Base-by-base conservation (phyloP, 768 basidiomycete genomes). In the Postia placenta region DNA sequence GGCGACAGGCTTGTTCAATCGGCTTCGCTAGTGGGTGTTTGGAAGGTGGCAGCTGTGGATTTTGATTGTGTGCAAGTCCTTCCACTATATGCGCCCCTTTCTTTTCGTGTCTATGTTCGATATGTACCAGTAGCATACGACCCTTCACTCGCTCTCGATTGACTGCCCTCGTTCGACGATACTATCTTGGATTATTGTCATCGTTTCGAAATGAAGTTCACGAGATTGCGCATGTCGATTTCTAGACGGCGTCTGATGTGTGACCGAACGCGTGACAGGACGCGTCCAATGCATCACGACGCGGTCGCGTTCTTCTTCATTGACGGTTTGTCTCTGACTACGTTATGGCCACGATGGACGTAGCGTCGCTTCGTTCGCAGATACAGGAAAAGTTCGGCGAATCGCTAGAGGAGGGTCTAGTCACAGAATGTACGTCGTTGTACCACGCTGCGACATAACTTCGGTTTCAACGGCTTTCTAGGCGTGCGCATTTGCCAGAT, bases 401-500 rank as follows among this genome's bases (percentile, higher is more conserved):
- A 2, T 17, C 39, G 4, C 36, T 58, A n/a, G 54, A 53, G 0
- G 58, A 56, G 3, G 42, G 44, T 2, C 46, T 59, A 11, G 19
- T 55, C 7, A 42, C 69, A 47, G 79, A 83, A 74, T 82, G 81
- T 82, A 45, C 44, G 63, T 64, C 54, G 45, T 51, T 24, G 38
- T 45, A 24, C 41, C 38, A 11, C 11, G 30, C 23, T 14, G 19
- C 19, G n/a, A 14, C 15, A 30, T 26, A 12, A 24, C 43, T 20
- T 11, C 42, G 24, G 50, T 46, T 30, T 61, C 59, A 49, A 45
- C 49, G 57, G 50, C 22, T 42, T 28, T 5, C 11, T 58, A 89
- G 87, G 85, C 55, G 71, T 75, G 26, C 70, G 72, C 22, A 70
- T 89, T 51, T 90, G 87, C 61, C 70, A 75, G 60, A 76, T 76